Percentiles rank a stretch among this genome's conserved stretches.
Conservation (phyloP, 2,329 filamentous ascomycete genomes). For the Microcyclospora pomicola region DNA sequence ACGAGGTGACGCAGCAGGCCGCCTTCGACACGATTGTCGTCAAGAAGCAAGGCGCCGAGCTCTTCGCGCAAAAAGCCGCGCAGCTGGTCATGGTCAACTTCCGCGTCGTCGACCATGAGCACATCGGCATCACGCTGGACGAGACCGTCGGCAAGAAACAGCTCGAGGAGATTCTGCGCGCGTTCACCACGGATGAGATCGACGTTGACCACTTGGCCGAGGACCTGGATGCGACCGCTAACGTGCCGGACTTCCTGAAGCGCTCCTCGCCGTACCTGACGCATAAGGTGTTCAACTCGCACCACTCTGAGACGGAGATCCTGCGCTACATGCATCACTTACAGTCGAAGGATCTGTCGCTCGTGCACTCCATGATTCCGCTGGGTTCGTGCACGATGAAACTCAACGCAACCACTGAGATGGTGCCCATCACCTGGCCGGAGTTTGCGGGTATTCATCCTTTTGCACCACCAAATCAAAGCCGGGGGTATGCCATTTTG, state of each 20-base stretch:
- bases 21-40: conserved; percentile 71
- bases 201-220: conserved; percentile 21
- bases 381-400: conserved; percentile 98
- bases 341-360: conserved; percentile 83
- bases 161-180: conserved; percentile 42
- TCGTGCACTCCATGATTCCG: conserved; percentile 95
- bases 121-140: conserved; percentile 63
- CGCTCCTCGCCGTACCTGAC: conserved; percentile 66
- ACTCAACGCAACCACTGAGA: conserved; percentile 78
- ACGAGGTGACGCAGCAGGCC: conserved; percentile 28
- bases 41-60: conserved; percentile 32
- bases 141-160: conserved; percentile 52
- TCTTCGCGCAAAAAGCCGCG: conserved; percentile 38
- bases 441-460: conserved; percentile 72
- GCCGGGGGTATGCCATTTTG: conserved; percentile 55
- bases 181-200: conserved; percentile 37
- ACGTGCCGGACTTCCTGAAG: conserved; percentile 46
- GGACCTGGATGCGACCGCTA: conserved; percentile 15
- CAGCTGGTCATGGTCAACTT: conserved; percentile 45
- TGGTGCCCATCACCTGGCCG: conserved; percentile 70
- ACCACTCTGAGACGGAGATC: conserved; percentile 91
- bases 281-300: conserved; percentile 85
- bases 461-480: conserved; percentile 51
- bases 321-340: conserved; percentile 87
- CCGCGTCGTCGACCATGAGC: conserved; percentile 44